Conservation (phyloP, 1,284 basidiomycete genomes). For the Ustilago esculenta region DNA sequence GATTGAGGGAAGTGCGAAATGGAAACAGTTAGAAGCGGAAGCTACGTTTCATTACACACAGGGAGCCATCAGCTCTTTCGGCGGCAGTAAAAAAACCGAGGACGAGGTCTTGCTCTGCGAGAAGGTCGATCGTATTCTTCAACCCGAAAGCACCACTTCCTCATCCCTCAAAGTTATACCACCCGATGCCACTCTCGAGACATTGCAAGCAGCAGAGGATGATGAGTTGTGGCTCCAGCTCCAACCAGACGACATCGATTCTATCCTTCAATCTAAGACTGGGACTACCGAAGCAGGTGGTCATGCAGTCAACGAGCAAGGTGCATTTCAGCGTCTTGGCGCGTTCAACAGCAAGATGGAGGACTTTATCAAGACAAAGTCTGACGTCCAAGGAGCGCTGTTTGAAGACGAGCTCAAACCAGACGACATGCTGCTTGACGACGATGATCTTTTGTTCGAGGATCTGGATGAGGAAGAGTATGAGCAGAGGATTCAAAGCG, state of each 20-base stretch:
- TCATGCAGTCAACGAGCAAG: slow-evolving; percentile 30
- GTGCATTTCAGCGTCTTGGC: slow-evolving; percentile 43
- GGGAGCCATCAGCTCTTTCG: not conserved
- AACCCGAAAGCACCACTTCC: not conserved
- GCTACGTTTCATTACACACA: slow-evolving; percentile 27
- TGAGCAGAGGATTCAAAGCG: slow-evolving; percentile 8
- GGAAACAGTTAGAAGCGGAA: slow-evolving; percentile 51
- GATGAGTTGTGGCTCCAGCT: slow-evolving; percentile 55
- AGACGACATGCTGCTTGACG: slow-evolving; percentile 33
- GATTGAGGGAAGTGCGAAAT: slow-evolving; percentile 46
- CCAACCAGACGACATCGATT: slow-evolving; percentile 41
- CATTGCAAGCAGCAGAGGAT: slow-evolving; percentile 33
- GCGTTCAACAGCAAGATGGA: slow-evolving; percentile 56
- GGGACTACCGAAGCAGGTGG: not conserved
- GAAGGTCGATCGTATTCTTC: slow-evolving; percentile 7
- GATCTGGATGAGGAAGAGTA: slow-evolving; percentile 35
- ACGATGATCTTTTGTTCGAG: slow-evolving; percentile 41
- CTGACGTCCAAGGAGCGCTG: slow-evolving; percentile 56
- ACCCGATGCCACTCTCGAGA: not conserved
- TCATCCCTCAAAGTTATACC: not conserved
- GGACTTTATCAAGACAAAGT: slow-evolving; percentile 53
- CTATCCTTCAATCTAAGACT: slow-evolving; percentile 23
- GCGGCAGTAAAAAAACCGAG: not conserved
- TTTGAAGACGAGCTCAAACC: slow-evolving; percentile 53
- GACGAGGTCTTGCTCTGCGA: slow-evolving; percentile 12